These are phyloP conservation scores for Cercis canadensis DNA, from an alignment of 306 rosid genomes.

Conservation along the genomic window DNA sequence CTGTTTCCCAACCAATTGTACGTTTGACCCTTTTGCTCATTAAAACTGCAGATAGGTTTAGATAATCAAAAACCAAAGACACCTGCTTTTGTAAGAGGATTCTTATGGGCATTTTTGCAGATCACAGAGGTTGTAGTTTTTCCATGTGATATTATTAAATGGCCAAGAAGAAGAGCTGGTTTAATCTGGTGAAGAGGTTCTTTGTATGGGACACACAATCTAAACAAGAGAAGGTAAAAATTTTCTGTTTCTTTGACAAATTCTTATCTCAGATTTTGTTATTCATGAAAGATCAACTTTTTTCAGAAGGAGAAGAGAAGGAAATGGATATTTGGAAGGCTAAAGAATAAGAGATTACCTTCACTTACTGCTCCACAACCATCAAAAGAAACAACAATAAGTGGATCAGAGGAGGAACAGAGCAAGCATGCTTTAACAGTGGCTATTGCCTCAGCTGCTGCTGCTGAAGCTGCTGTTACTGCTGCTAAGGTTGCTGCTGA, in stretches of 20 bases:
- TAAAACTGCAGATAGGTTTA: constrained; percentile 24
- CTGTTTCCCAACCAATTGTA: constrained; percentile 23
- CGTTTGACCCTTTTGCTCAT: constrained; percentile 36
- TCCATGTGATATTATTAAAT: constrained; percentile 52
- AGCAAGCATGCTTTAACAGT: constrained; percentile 60
- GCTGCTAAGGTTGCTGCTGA: constrained; percentile 62
- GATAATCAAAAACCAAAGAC: constrained; percentile 25
- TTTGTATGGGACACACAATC: constrained; percentile 66
- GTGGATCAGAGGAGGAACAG: constrained; percentile 65
- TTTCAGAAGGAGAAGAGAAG: constrained; percentile 80
- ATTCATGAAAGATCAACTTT: constrained; percentile 9
- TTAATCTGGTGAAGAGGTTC: constrained; percentile 71
- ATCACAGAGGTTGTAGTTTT: constrained; percentile 40
- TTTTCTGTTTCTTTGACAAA: constrained; percentile 1
- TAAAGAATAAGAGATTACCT: constrained; percentile 59
- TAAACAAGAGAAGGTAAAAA: constrained; percentile 66
- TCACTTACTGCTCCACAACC: constrained; percentile 57
- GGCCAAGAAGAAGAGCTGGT: constrained; percentile 88
- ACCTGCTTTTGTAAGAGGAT: constrained; percentile 29
- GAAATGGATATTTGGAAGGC: constrained; percentile 75
- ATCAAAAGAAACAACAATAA: constrained; percentile 32
- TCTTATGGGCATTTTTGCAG: constrained; percentile 42
- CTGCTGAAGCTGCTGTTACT: constrained; percentile 62
- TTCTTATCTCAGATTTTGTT: constrained; percentile 23
- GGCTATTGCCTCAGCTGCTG: constrained; percentile 67